These are phyloP conservation scores for Centrapalus pauciflorus DNA, from an alignment of 129 eudicot genomes.

Conservation along the genomic window DNA sequence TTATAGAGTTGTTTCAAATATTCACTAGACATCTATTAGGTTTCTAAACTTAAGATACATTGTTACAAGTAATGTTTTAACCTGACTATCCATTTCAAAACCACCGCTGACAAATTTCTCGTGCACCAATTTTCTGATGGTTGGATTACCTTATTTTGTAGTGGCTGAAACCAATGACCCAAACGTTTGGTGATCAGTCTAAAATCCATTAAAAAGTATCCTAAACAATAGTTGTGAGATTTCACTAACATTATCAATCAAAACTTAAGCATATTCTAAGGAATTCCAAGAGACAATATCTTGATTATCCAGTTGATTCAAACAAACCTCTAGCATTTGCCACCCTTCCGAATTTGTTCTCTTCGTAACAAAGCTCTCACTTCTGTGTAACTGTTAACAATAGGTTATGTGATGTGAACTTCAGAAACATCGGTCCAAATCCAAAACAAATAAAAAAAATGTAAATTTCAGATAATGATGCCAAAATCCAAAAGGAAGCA, in stretches of 20 bases:
- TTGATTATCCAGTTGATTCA: constrained; percentile 39
- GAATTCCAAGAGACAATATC: constrained; percentile 92
- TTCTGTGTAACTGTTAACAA: too few species aligned
- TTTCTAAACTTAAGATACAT: constrained; percentile 57
- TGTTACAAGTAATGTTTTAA: constrained; percentile 60
- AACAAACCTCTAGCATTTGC: constrained; percentile 61
- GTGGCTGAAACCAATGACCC: constrained; percentile 53
- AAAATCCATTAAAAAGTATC: constrained; percentile 45
- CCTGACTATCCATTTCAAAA: constrained; percentile 42
- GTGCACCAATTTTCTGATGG: constrained; percentile 57
- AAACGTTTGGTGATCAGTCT: constrained; percentile 71
- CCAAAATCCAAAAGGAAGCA: too few species aligned
- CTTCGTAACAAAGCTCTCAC: too few species aligned
- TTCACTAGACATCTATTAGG: constrained; percentile 31
- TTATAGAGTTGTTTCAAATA: constrained; percentile 45
- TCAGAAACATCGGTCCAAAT: too few species aligned
- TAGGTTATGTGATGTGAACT: too few species aligned
- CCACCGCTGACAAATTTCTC: constrained; percentile 52
- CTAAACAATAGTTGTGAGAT: constrained; percentile 35
- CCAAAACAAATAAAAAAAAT: too few species aligned
- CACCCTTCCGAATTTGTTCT: constrained; percentile 52
- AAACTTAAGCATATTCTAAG: constrained; percentile 60
- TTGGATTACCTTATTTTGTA: constrained; percentile 29
- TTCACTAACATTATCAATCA: constrained; percentile 35
- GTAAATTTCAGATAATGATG: too few species aligned